Percentiles rank a stretch among this genome's conserved stretches.
Evolutionary conservation across 1,284 basidiomycete species (phyloP).

Genomic region (Sanguinoderma infundibulare): DNA sequence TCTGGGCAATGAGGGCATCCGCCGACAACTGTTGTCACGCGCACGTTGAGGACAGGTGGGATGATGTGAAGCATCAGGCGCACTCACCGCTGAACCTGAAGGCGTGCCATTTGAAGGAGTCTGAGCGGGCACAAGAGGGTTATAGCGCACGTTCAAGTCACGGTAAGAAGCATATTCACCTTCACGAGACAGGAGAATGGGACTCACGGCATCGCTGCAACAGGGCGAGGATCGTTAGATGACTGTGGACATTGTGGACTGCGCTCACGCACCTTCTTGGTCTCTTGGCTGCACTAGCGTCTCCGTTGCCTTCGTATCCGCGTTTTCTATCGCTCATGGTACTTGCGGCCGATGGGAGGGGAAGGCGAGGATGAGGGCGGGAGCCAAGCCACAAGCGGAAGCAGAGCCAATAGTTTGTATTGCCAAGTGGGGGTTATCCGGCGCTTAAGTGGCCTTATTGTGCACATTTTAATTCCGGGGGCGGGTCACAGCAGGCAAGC

Average conservation of each 20-base stretch:
- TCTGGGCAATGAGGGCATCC: conserved; percentile 75
- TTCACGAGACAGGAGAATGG: conserved; percentile 46
- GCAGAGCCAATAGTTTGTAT: neutral
- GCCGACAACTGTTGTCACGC: conserved; percentile 43
- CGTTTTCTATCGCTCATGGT: conserved; percentile 44
- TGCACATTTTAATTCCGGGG: neutral
- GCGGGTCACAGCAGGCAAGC: neutral
- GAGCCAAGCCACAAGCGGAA: neutral
- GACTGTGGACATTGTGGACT: neutral
- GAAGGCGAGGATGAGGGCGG: conserved; percentile 5
- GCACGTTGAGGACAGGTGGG: neutral
- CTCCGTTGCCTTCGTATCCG: conserved; percentile 47
- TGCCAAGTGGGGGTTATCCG: neutral
- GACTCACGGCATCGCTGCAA: conserved; percentile 73
- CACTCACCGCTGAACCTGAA: conserved; percentile 46
- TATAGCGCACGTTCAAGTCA: conserved; percentile 60
- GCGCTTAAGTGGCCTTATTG: neutral
- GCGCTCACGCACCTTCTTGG: conserved; percentile 64
- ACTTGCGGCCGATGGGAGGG: neutral
- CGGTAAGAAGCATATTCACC: conserved; percentile 70
- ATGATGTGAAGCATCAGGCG: neutral
- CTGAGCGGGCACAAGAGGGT: conserved; percentile 61
- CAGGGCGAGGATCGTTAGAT: conserved; percentile 17
- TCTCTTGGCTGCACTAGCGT: conserved; percentile 61
- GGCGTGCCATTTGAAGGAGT: conserved; percentile 53